These are phyloP conservation scores for Austroboletus rostrupii DNA, from an alignment of 1,284 basidiomycete species.

Conservation along the genomic window DNA sequence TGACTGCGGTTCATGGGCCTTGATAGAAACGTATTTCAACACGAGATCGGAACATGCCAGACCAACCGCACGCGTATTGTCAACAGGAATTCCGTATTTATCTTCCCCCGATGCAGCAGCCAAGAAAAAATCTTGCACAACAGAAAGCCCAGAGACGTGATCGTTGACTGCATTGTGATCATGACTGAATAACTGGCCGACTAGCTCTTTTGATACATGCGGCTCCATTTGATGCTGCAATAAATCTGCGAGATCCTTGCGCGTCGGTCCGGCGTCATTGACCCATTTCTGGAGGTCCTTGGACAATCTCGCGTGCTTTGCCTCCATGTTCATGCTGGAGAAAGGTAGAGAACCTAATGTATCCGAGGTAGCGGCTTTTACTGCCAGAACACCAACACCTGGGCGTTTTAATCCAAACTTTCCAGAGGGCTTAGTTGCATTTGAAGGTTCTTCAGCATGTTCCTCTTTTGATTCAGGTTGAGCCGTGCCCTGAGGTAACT, in stretches of 20 bases:
- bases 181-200: constrained; percentile 86
- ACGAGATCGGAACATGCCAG: constrained; percentile 90
- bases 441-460: constrained; percentile 43
- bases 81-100: constrained; percentile 46
- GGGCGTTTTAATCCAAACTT: constrained; percentile 55
- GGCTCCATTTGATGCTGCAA: constrained; percentile 92
- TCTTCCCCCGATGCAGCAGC: constrained; percentile 58
- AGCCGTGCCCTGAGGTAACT: constrained; percentile 60
- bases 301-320: constrained; percentile 69
- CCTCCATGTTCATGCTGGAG: constrained; percentile 65
- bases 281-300: constrained; percentile 84
- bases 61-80: constrained; percentile 66
- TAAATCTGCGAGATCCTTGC: constrained; percentile 85
- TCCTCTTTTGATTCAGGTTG: constrained; percentile 64
- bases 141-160: constrained; percentile 73
- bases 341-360: constrained; percentile 53
- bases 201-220: constrained; percentile 72
- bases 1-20: constrained; percentile 90
- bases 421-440: constrained; percentile 36
- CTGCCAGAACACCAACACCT: constrained; percentile 34
- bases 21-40: constrained; percentile 91
- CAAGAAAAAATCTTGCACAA: constrained; percentile 74
- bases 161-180: constrained; percentile 97
- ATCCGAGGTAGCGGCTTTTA: constrained; percentile 32
- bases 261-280: constrained; percentile 74